These are phyloP conservation scores for Zygosaccharomyces gambellarensis DNA, from an alignment of 805 yeast genomes.

Conservation along the genomic window DNA sequence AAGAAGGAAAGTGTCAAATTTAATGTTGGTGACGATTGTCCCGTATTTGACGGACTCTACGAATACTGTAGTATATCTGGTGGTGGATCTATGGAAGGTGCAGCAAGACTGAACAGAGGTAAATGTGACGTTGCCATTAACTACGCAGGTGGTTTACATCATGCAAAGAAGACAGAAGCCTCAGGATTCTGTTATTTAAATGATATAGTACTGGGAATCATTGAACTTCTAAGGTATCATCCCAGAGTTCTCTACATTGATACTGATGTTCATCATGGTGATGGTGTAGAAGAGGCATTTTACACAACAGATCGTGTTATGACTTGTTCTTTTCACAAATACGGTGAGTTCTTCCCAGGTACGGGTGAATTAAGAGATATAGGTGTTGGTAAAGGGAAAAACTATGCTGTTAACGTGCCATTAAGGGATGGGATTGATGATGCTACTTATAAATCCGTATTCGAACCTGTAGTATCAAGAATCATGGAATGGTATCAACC, in stretches of 20 bases:
- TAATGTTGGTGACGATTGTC: conserved; percentile 92
- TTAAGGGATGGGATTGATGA: conserved; percentile 94
- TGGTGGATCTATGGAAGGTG: conserved; percentile 93
- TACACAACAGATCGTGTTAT: conserved; percentile 91
- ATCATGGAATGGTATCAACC: conserved; percentile 89
- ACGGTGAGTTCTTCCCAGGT: conserved; percentile 95
- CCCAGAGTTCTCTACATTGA: conserved; percentile 91
- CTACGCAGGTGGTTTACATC: conserved; percentile 96
- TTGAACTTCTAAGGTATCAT: conserved; percentile 80
- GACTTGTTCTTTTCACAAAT: conserved; percentile 95
- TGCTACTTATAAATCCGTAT: conserved; percentile 67
- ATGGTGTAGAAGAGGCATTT: conserved; percentile 97
- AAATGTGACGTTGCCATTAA: conserved; percentile 92
- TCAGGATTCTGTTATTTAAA: conserved; percentile 93
- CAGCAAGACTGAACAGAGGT: conserved; percentile 76
- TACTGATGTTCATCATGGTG: conserved; percentile 95
- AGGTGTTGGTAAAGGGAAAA: conserved; percentile 85
- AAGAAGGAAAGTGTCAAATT: conserved; percentile 83
- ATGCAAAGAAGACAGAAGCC: conserved; percentile 92
- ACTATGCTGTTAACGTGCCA: conserved; percentile 88
- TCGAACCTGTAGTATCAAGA: conserved; percentile 86
- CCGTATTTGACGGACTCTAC: conserved; percentile 90
- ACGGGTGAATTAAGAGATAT: conserved; percentile 88
- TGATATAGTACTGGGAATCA: conserved; percentile 85
- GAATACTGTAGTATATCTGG: conserved; percentile 85